Evolutionary conservation across 345 rosid species (phyloP), one percentile per base, ranked within the genome.

Genomic region (Cardamine resedifolia): DNA sequence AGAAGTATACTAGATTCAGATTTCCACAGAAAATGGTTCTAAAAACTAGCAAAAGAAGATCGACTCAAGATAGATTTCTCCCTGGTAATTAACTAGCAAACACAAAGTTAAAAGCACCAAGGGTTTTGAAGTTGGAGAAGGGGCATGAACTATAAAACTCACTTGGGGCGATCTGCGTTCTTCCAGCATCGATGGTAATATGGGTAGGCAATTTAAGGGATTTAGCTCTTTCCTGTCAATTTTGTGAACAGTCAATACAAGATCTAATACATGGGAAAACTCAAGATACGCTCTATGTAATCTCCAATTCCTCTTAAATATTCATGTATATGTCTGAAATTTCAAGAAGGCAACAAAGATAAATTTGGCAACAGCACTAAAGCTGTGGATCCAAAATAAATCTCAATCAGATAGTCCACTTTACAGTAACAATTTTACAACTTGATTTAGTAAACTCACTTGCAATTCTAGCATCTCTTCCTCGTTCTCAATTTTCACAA

Each of bases 81-180:
- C 30, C 0, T 38, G 3, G 11, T 16, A 49, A 30, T 43, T n/a
- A 48, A 55, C 55, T 41, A 47, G 33, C 45, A 56, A 51, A 26
- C 45, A 47, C 28, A 62, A 64, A 47, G 24, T 6, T 43, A 19
- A 65, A 41, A 41, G 45, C 36, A 50, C 39, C 52, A 59, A 16
- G 50, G 26, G 20, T 20, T 15, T 15, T 48, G 19, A 64, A 19
- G 5, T 58, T 16, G 15, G 68, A 9, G 62, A n/a, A 30, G 16
- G 28, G 43, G 53, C 28, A 10, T 61, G 55, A 64, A 45, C 19
- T 47, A 15, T 65, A 56, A 66, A 72, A 91, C 99, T 87, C 74
- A 95, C 98, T 92, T 71, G 99, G 99, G 39, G 98, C 98, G 49
- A 95, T 95, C 81, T 92, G 99, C 1, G 98, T 95, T 77, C 96